These are phyloP conservation scores for Metarhizium rileyi DNA, from an alignment of 2,329 filamentous ascomycete genomes.

Conservation along the genomic window DNA sequence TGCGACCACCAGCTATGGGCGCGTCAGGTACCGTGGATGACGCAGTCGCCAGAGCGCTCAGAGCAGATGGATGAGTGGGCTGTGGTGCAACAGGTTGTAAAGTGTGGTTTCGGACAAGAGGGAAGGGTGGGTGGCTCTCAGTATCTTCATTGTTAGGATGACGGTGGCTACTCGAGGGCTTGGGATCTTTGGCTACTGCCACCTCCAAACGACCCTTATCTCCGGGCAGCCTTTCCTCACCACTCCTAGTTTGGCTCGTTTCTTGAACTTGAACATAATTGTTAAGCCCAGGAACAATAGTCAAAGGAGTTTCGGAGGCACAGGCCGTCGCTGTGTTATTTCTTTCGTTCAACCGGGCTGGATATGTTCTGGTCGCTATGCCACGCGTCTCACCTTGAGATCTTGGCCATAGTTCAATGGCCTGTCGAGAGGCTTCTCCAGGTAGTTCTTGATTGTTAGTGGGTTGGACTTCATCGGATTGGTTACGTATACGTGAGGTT, in stretches of 20 bases:
- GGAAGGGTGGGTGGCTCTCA: conserved; percentile 37
- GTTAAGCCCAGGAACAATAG: conserved; percentile 23
- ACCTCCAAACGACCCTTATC: conserved; percentile 26
- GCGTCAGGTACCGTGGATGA: conserved; percentile 1
- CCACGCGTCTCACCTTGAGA: neutral
- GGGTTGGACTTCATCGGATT: conserved; percentile 22
- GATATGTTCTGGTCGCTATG: neutral
- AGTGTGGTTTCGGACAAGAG: conserved; percentile 63
- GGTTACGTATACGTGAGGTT: conserved; percentile 38
- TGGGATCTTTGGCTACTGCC: conserved; percentile 9
- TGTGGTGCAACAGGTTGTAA: conserved; percentile 65
- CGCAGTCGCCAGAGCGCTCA: conserved; percentile 27
- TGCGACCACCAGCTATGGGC: neutral
- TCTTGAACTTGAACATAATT: conserved; percentile 15
- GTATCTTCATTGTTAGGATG: conserved; percentile 15
- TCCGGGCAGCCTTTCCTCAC: conserved; percentile 31
- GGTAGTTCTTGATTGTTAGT: conserved; percentile 10
- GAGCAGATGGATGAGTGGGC: conserved; percentile 57
- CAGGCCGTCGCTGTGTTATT: conserved; percentile 1
- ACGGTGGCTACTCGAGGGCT: conserved; percentile 9
- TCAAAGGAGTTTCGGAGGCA: conserved; percentile 8
- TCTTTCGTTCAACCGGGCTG: neutral
- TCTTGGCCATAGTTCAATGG: neutral
- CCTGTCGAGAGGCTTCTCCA: conserved; percentile 2
- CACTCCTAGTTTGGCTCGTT: conserved; percentile 22